Base-by-base conservation (phyloP, 176 grass and related monocot species). In the Melocanna baccifera region DNA sequence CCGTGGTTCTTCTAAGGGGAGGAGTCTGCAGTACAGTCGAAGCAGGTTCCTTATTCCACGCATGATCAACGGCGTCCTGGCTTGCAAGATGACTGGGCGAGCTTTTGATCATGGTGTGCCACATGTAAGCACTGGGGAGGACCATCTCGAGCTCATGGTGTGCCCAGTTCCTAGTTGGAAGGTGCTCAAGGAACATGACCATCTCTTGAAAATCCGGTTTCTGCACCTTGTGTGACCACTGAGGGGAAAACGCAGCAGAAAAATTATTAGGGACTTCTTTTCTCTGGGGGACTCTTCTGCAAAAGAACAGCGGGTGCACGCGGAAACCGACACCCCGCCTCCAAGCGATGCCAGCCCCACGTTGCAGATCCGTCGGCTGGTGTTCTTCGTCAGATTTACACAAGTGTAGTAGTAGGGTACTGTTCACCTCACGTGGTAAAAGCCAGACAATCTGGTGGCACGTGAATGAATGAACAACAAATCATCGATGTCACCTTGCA, bases 111-210 rank as follows among this genome's bases (percentile, higher is more conserved):
- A 99, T 91, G 1, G 91, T 81, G 74, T 96, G 89, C 96, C 96
- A 99, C 96, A 99, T 99, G 86, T 92, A 99, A 15, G 96, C 91
- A 52, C 91, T 76, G 16, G 93, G 96, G 51, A 99, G 91, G 39
- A 96, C 91, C 93, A 91, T 94, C 88, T 96, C 93, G 14, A 99
- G 91, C 78, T 96, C 93, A 0, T 99, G 84, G 88, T 99, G 93
- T 1, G 87, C 89, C 96, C 96, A 99, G 43, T 90, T 93, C 88
- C 88, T 90, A 6, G 96, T 99, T 1, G 96, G 96, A 36, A 99
- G 81, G 73, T 96, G 96, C 81, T 99, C 93, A 41, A 99, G 93
- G 75, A 99, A 91, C 96, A 99, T 99, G 34, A 99, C 96, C 91
- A 96, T 91, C 79, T 99, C 96, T 84, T 99, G 96, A 51, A 99